These are phyloP conservation scores for Venturia pyrina DNA, from an alignment of 2,329 filamentous ascomycete species.

Conservation along the genomic window DNA sequence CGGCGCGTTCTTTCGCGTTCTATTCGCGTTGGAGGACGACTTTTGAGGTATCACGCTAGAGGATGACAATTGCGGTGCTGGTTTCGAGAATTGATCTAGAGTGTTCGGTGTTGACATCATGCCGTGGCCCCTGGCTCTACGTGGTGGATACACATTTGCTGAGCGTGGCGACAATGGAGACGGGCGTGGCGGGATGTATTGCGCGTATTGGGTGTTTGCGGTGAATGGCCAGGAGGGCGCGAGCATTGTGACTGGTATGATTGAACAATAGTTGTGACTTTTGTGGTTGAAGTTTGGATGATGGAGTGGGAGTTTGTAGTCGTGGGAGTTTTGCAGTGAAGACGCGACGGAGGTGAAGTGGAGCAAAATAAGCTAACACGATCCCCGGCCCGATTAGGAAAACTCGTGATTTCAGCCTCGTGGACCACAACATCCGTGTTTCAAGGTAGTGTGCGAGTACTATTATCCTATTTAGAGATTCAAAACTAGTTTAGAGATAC, in stretches of 20 bases:
- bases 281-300: background rate
- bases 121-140: constrained; percentile 20
- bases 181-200: constrained; percentile 25
- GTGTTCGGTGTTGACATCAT: constrained; percentile 14
- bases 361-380: background rate
- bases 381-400: background rate
- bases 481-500: background rate
- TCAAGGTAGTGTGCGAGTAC: background rate
- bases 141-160: constrained; percentile 18
- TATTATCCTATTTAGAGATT: background rate
- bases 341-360: constrained; percentile 1
- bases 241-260: constrained; percentile 1
- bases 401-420: background rate
- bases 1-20: constrained; percentile 7
- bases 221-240: constrained; percentile 8
- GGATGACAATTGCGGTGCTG: background rate
- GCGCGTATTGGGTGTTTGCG: background rate
- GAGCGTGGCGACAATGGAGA: constrained; percentile 37
- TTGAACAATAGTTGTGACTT: background rate
- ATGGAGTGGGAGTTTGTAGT: background rate
- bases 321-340: background rate
- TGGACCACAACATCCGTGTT: background rate
- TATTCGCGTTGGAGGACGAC: constrained; percentile 10
- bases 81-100: constrained; percentile 11
- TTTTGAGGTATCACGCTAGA: constrained; percentile 10